Evolutionary conservation across 257 asterid species (phyloP), one percentile per base, ranked within the genome.

Genomic region (Ehretia macrophylla): DNA sequence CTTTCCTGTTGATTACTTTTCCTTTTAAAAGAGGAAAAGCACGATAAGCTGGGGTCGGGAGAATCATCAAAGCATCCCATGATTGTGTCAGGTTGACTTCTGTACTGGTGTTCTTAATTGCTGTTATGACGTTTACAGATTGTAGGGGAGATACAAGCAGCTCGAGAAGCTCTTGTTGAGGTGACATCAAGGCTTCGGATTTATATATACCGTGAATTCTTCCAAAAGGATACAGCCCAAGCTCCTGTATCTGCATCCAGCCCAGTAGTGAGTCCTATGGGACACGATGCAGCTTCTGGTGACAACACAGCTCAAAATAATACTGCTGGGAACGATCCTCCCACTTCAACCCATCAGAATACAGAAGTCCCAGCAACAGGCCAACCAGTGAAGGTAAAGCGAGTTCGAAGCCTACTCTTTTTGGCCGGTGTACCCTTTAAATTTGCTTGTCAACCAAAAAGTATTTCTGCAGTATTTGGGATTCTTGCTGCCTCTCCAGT

Each of bases 101-200:
- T 6, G 35, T 27, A 27, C 3, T 27, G 35, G 35, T 27, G 3
- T 27, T 27, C 35, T 27, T 27, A 27, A 27, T 27, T 27, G 35
- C 35, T 27, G 4, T 27, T 27, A 27, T 27, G 35, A 27, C 45
- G 9, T 18, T 65, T 55, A 16, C 82, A 92, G 96, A 92, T 92
- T 61, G 85, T 79, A 55, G 97, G 84, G 45, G 74, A 72, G 64
- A 79, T 79, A 45, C 59, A 44, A 72, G 81, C 77, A 18, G 81
- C 84, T 60, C 62, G 81, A 11, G 70, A 72, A 51, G 84, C 81
- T 55, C 73, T 79, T 45, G 47, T 75, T 62, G 84, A 72, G 73
- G 79, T 72, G 62, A 79, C 84, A 38, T 62, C 75, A 40, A 72
- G 67, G 48, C 68, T 79, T 0, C 71, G 79, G 53, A 69, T 61